Evolutionary conservation across 257 asterid genomes (phyloP), one percentile per base, ranked within the genome.

Genomic region (Euphrasia confusa): DNA sequence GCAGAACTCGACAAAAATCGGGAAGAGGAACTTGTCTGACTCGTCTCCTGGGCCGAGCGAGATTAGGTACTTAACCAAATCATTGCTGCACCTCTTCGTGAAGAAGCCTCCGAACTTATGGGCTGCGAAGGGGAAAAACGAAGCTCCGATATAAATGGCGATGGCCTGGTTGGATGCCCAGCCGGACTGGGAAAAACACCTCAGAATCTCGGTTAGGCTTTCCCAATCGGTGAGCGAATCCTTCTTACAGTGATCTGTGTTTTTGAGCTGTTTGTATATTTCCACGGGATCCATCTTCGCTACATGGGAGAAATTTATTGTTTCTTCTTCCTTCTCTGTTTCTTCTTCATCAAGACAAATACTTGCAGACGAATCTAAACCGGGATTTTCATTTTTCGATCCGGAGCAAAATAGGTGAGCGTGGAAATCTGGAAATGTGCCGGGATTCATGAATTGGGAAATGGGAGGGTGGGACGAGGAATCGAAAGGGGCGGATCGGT

Each of bases 101-200:
- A 86, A 79, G 81, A 92, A 86, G 3, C 27, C 49, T 15, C 78
- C 68, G 1, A 92, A 92, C 72, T 76, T 74, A 40, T 63, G 80
- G 4, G 83, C 95, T 7, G 96, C 96, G 1, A 80, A 69, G 37
- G 97, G 95, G 60, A 76, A 92, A 72, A 78, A 86, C 3, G 93
- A 72, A 42, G 95, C 87, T 45, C 97, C 86, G 40, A 92, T 92
- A 64, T 86, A 92, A 24, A 83, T 73, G 4, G 88, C 88, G n/a
- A 92, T 78, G 49, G 98, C 88, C 76, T 86, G 98, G 72, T 83
- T 79, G 0, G 94, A 61, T 50, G 97, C 97, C 97, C 98, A 92
- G 53, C 81, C 82, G 0, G 98, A 92, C 68, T 66, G 68, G 28
- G 88, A 53, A 68, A 88, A 89, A 57, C 79, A 49, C 54, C 75